These are phyloP conservation scores for Cladophialophora psammophila DNA, from an alignment of 2,329 filamentous ascomycete species.

Conservation along the genomic window DNA sequence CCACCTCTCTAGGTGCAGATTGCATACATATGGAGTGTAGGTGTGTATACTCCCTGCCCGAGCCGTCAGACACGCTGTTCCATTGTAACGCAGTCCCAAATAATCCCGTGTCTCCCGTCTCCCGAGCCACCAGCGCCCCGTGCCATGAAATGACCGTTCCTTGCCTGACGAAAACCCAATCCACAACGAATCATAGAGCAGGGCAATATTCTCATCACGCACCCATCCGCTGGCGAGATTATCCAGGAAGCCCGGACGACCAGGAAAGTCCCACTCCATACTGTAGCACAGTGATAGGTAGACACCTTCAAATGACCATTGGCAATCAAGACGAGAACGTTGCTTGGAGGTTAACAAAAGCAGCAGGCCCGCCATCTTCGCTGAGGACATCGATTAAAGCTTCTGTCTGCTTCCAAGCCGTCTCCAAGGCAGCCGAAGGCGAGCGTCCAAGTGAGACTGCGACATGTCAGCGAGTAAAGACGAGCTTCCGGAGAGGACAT, in stretches of 20 bases:
- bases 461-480: conserved; percentile 30
- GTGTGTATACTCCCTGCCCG: background rate
- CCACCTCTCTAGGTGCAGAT: background rate
- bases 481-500: conserved; percentile 48
- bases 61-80: background rate
- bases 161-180: background rate
- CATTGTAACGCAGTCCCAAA: background rate
- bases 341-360: conserved; percentile 74
- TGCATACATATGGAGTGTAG: background rate
- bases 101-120: background rate
- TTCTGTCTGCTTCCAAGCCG: conserved; percentile 83
- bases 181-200: background rate
- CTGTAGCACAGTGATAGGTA: background rate
- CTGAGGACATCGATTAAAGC: conserved; percentile 84
- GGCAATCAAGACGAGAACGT: conserved; percentile 25
- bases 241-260: background rate
- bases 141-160: background rate
- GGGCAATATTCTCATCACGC: no score
- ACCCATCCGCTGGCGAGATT: background rate
- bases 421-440: conserved; percentile 83
- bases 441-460: conserved; percentile 89
- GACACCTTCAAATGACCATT: background rate
- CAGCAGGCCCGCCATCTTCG: conserved; percentile 78
- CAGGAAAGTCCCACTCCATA: background rate
- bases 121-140: background rate